These are phyloP conservation scores for Coniosporium tulheliwenetii DNA, from an alignment of 2,329 filamentous ascomycete species.

Conservation along the genomic window DNA sequence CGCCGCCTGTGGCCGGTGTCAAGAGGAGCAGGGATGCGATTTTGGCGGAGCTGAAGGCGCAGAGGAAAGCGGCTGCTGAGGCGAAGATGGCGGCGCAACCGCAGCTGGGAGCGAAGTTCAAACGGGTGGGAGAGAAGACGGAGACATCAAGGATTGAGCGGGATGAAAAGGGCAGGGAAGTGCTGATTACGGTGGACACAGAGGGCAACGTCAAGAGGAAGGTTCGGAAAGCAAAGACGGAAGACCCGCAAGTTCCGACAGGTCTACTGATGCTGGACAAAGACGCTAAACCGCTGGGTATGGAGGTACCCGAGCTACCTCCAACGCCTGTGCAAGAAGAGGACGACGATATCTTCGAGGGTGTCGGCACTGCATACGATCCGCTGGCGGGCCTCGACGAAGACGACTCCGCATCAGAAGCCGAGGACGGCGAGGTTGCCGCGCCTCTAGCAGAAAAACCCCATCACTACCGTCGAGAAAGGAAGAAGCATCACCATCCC, in stretches of 20 bases:
- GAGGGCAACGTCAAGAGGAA: conserved; percentile 48
- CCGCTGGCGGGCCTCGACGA: conserved; percentile 40
- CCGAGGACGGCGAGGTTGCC: conserved; percentile 19
- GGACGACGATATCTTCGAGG: conserved; percentile 47
- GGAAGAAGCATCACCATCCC: conserved; percentile 3
- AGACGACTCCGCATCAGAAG: conserved; percentile 23
- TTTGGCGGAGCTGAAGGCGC: conserved; percentile 41
- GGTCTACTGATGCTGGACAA: conserved; percentile 28
- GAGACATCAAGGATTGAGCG: conserved; percentile 39
- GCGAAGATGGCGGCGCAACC: conserved; percentile 28
- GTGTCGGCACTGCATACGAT: conserved; percentile 43
- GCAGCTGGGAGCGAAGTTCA: conserved; percentile 37
- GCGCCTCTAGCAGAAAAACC: neutral
- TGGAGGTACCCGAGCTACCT: conserved; percentile 26
- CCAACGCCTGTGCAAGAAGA: conserved; percentile 20
- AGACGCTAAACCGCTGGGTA: conserved; percentile 31
- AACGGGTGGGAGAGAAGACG: conserved; percentile 32
- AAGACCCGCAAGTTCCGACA: neutral
- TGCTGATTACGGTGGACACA: conserved; percentile 41
- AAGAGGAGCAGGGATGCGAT: conserved; percentile 44
- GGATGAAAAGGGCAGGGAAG: conserved; percentile 39
- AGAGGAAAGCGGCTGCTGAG: conserved; percentile 28
- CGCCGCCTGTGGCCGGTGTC: conserved; percentile 23
- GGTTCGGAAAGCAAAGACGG: conserved; percentile 29
- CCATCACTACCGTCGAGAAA: conserved; percentile 3